A percentile compares a stretch with the other conserved stretches of the same genome.
Evolutionary conservation across 2,329 filamentous ascomycete genomes (phyloP).

Genomic region (Verticillium zaregamsianum): DNA sequence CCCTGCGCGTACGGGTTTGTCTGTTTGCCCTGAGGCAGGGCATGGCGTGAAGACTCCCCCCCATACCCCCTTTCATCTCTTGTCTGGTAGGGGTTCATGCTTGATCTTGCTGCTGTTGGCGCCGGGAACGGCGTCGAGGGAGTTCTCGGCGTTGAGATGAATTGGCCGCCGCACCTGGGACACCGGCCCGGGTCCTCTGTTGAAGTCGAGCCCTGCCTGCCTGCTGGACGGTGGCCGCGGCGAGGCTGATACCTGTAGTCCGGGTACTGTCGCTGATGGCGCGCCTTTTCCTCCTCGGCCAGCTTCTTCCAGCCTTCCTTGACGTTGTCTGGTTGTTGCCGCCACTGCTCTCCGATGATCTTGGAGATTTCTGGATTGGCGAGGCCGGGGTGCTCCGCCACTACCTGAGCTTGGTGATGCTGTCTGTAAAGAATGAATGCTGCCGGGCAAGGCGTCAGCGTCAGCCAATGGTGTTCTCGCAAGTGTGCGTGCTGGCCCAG

Average conservation of each 20-base stretch:
- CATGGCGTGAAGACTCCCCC: constrained; percentile 8
- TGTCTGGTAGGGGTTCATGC: constrained; percentile 10
- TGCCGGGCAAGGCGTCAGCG: constrained; percentile 31
- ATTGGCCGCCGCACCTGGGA: constrained; percentile 66
- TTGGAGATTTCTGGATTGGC: constrained; percentile 96
- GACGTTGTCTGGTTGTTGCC: constrained; percentile 65
- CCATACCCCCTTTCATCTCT: constrained; percentile 8
- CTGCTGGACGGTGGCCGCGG: constrained; percentile 44
- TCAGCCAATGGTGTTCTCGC: constrained; percentile 17
- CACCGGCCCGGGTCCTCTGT: constrained; percentile 56
- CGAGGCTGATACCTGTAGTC: constrained; percentile 93
- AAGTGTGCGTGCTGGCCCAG: constrained; percentile 1
- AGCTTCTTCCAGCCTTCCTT: constrained; percentile 86
- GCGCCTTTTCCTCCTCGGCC: constrained; percentile 88
- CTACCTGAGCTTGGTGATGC: constrained; percentile 80
- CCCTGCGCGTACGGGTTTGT: constrained; percentile 7
- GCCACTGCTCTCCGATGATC: constrained; percentile 93
- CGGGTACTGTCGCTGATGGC: constrained; percentile 85
- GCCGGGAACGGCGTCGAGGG: constrained; percentile 45
- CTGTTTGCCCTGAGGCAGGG: constrained; percentile 8
- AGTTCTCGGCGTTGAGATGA: constrained; percentile 58
- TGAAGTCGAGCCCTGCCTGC: constrained; percentile 25
- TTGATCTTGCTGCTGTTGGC: constrained; percentile 24
- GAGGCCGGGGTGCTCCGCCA: constrained; percentile 78
- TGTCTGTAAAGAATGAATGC: constrained; percentile 98